Base-by-base conservation (phyloP, 768 basidiomycete species). In the Serpula lacrymans region DNA sequence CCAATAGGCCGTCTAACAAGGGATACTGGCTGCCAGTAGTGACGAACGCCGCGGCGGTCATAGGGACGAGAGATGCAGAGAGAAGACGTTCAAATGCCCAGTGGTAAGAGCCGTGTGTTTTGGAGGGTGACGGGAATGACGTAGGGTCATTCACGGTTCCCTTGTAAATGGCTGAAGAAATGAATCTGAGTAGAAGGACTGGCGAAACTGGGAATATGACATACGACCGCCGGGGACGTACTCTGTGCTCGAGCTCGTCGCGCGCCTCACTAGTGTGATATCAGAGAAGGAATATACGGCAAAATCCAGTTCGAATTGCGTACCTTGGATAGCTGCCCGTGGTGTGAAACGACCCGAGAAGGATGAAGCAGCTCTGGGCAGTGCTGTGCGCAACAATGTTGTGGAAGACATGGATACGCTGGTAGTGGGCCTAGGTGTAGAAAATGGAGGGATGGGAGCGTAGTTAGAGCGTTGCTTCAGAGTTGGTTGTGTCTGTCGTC, bases 71-170 rank as follows among this genome's bases (percentile, higher is more conserved):
- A 11, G 80, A 69, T 0, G 92, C 96, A 0, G 88, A 85, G 36
- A 98, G 75, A 21, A 93, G 73, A 39, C 94, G 87, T 65, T 99
- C 96, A 58, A 97, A 98, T 1, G 92, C 83, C 81, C 80, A 82
- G 62, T 82, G 95, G 65, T 96, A 83, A 2, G 92, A 93, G 36
- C 96, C 95, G 53, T 94, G 88, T 1, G 78, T 63, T 57, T 77
- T 84, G 44, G 78, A 84, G 4, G 92, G 78, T 4, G 82, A 61
- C 16, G 95, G 94, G 71, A 95, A 97, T 7, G 81, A 69, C 2
- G 88, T 92, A 2, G 94, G 88, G 60, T 99, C 96, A 67, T 99
- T 98, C 45, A 92, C 93, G 22, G 90, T 88, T 37, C 95, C 96
- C 60, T 80, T 79, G 68, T 85, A 78, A 56, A 96, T 77, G 44